Evolutionary conservation across 1,139 yeast species (phyloP).

Genomic region (Saccharomyces pastorianus): DNA sequence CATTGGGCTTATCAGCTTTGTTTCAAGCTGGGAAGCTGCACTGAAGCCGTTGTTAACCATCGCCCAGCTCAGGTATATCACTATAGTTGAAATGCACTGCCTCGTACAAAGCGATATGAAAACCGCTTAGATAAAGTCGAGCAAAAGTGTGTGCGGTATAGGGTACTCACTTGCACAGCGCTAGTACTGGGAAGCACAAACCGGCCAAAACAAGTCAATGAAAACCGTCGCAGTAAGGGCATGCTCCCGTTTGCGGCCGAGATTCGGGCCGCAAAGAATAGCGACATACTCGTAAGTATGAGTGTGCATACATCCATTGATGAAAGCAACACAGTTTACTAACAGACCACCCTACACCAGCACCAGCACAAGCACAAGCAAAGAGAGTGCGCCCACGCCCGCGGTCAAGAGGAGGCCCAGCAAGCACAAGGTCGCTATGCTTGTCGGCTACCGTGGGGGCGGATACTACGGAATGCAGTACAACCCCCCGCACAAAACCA

Average conservation of each 20-base stretch:
- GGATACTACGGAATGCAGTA: constrained; percentile 94
- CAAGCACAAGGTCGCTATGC: constrained; percentile 63
- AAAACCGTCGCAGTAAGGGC: neutral
- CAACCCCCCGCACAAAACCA: constrained; percentile 43
- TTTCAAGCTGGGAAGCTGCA: neutral
- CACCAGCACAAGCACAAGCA: neutral
- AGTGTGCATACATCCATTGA: neutral
- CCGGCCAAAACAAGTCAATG: neutral
- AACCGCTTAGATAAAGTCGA: too few species aligned
- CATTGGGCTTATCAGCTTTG: neutral
- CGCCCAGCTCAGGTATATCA: too few species aligned
- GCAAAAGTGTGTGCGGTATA: too few species aligned
- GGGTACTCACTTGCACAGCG: too few species aligned
- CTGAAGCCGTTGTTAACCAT: too few species aligned
- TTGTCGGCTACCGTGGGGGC: constrained; percentile 93
- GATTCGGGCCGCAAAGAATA: neutral
- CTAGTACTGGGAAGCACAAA: neutral
- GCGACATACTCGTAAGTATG: neutral
- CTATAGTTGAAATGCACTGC: neutral
- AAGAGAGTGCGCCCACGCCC: neutral
- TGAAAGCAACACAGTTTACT: neutral
- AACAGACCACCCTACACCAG: too few species aligned
- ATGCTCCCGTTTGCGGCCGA: neutral
- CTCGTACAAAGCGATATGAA: neutral
- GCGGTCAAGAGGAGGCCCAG: neutral